Evolutionary conservation across 2,329 filamentous ascomycete genomes (phyloP).

Genomic region (Sclerotinia borealis): DNA sequence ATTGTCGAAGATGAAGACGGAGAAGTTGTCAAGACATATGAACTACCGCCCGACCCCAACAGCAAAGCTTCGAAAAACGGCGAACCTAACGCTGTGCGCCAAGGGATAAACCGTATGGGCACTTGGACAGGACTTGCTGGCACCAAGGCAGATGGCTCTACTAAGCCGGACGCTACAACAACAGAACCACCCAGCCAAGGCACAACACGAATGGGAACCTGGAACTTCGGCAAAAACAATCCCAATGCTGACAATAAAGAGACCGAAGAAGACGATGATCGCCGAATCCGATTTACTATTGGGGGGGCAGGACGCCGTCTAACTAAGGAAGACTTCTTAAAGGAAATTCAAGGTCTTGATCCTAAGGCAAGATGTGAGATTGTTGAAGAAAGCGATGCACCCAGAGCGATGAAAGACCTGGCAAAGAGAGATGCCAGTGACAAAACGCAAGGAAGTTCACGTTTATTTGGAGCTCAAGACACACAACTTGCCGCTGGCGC

Average conservation of each 20-base stretch:
- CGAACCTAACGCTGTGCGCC: slow-evolving; percentile 18
- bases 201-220: slow-evolving; percentile 26
- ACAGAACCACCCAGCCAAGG: slow-evolving; percentile 22
- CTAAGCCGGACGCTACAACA: not conserved
- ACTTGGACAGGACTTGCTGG: slow-evolving; percentile 25
- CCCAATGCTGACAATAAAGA: slow-evolving; percentile 25
- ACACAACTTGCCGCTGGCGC: slow-evolving; percentile 15
- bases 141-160: slow-evolving; percentile 14
- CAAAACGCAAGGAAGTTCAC: slow-evolving; percentile 21
- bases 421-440: slow-evolving; percentile 28
- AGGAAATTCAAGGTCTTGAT: slow-evolving; percentile 67
- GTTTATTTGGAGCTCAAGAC: slow-evolving; percentile 35
- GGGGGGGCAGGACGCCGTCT: slow-evolving; percentile 66
- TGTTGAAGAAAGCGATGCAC: slow-evolving; percentile 27
- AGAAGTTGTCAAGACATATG: slow-evolving; percentile 79
- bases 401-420: slow-evolving; percentile 27
- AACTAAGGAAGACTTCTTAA: slow-evolving; percentile 75
- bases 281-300: slow-evolving; percentile 70
- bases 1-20: slow-evolving; percentile 84
- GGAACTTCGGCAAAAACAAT: slow-evolving; percentile 25
- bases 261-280: slow-evolving; percentile 57
- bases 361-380: slow-evolving; percentile 45
- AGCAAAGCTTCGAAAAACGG: slow-evolving; percentile 14
- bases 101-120: slow-evolving; percentile 26
- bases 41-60: slow-evolving; percentile 49